A percentile compares a stretch with the other conserved stretches of the same genome.
phyloP scores from a whole-genome alignment of 768 basidiomycete genomes.

The Galerina sulciceps region DNA sequence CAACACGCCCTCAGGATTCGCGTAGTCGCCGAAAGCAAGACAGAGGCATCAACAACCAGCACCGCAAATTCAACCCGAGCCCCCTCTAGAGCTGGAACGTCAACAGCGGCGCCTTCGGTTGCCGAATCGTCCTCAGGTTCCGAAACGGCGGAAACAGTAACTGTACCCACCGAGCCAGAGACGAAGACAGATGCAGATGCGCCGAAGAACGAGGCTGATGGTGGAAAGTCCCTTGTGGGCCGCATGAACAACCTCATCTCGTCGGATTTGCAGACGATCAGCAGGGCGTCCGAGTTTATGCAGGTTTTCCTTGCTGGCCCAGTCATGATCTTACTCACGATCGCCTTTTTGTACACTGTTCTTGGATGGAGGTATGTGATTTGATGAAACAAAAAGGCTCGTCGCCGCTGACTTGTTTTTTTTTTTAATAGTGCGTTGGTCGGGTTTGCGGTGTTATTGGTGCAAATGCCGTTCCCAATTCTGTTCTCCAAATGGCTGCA shows the following conservation, averaged over 20 bases:
- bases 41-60: background rate
- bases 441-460: conserved; percentile 56
- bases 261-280: conserved; percentile 56
- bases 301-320: conserved; percentile 41
- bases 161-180: too few species aligned
- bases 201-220: too few species aligned
- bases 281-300: conserved; percentile 41
- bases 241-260: conserved; percentile 81
- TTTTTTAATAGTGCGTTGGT: conserved; percentile 51
- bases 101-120: too few species aligned
- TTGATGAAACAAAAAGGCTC: background rate
- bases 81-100: conserved; percentile 31
- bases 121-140: too few species aligned
- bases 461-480: conserved; percentile 63
- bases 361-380: conserved; percentile 52
- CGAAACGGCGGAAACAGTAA: too few species aligned
- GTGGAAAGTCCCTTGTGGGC: conserved; percentile 48
- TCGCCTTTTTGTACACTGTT: conserved; percentile 48
- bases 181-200: too few species aligned
- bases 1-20: conserved; percentile 61
- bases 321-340: conserved; percentile 42
- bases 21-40: conserved; percentile 22
- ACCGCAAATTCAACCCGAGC: background rate
- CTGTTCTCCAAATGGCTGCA: conserved; percentile 57
- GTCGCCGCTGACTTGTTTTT: too few species aligned